Evolutionary conservation across 1,284 basidiomycete species (phyloP), one percentile per base, ranked within the genome.

Genomic region (Polyporus tsugae): DNA sequence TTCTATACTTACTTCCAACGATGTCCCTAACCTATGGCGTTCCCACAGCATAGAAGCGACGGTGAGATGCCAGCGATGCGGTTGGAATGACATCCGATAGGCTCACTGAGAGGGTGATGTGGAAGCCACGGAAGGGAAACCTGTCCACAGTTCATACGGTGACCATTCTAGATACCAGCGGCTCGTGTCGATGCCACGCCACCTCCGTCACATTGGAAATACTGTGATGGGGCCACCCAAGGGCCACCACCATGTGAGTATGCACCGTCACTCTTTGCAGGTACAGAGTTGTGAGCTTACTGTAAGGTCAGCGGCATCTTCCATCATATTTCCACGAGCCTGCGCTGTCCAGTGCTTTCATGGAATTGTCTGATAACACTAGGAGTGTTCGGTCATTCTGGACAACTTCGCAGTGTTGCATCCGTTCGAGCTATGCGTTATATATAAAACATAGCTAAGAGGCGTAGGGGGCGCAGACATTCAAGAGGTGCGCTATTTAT

Each of bases 401-500:
- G n/a, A 22, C n/a, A 22, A 3, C 22, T 52, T 52, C 46, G 5
- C 1, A 52, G 5, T 52, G 11, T 13, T 52, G 22, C 11, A 22
- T 52, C 46, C 22, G 46, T 25, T 52, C 22, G 13, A 25, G 22
- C 46, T 52, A 13, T 52, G 22, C 22, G 4, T 55, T 2, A 29
- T 2, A 29, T 2, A 29, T 2, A 29, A 29, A 29, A 2, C 29
- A 29, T 35, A 1, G 13, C 53, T 35, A 25, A 4, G 17, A 35
- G 33, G 53, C 19, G 17, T 9, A n/a, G 53, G 46, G 22, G 46
- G 22, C 35, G 55, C 6, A 36, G 55, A 13, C 52, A 17, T 35
- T 22, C 46, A 42, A 15, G 52, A 53, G 52, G 55, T 58, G 35
- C 17, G 55, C 19, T 58, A 58, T 58, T 58, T 58, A 38, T 38